A percentile compares a stretch with the other conserved stretches of the same genome.
Conservation (phyloP, 495 filamentous ascomycete genomes). For the Aspergillus heteromorphus region DNA sequence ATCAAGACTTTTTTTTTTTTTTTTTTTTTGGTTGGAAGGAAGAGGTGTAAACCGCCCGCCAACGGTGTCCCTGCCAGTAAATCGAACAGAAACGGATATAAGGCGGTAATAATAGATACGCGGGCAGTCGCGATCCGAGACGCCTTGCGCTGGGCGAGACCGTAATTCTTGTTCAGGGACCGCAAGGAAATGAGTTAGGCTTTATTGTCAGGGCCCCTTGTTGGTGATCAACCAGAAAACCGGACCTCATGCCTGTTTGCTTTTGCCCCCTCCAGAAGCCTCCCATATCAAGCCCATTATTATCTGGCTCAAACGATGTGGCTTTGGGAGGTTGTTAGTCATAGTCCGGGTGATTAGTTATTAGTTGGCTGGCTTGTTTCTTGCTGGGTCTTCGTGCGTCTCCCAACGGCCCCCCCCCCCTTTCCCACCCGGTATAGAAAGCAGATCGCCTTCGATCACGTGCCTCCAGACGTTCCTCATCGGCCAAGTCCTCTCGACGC, state of each 20-base stretch:
- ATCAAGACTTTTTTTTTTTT: too few species aligned
- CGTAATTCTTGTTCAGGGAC: background rate
- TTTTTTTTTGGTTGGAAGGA: background rate
- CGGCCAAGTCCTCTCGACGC: background rate
- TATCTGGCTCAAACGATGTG: background rate
- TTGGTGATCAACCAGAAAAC: background rate
- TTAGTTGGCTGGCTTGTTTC: background rate
- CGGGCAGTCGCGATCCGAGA: background rate
- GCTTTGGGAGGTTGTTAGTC: background rate
- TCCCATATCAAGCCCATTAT: background rate
- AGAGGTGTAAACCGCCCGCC: background rate
- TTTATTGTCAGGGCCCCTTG: background rate
- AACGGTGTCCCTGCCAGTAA: background rate
- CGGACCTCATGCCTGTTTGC: conserved; percentile 5
- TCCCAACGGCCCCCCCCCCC: background rate
- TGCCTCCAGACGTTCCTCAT: background rate
- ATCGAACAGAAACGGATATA: background rate
- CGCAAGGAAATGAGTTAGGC: background rate
- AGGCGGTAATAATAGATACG: background rate
- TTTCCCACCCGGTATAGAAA: background rate
- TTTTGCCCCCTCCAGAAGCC: background rate
- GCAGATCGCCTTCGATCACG: background rate
- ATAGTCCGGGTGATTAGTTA: background rate
- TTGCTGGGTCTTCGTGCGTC: background rate
- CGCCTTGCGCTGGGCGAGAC: background rate